Base-by-base conservation (phyloP, 257 asterid species). In the Leonotis leonurus region DNA sequence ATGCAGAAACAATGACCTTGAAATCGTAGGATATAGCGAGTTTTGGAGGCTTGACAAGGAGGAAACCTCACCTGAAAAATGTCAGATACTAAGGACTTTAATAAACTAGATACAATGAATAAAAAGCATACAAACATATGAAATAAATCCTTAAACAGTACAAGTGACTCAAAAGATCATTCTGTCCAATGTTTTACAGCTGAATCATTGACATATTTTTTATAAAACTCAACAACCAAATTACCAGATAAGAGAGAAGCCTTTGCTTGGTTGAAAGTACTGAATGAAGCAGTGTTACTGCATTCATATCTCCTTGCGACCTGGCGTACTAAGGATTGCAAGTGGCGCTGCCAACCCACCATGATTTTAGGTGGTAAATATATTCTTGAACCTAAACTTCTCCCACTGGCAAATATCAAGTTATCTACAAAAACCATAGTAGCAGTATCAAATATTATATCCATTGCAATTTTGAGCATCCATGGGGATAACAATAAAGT, bases 281-380 rank as follows among this genome's bases (percentile, higher is more conserved):
- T 74, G 66, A 76, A 65, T 29, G 85, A 68, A 73, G 81, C 75
- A 44, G 21, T 55, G 46, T 9, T 54, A 58, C 75, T 51, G 49
- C 65, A 77, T 50, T 76, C 86, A 69, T 76, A 73, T 80, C 81
- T 84, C 70, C 66, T 90, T 61, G 75, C 78, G 65, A 85, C 77
- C 70, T 80, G 92, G 67, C 73, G 83, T 68, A 78, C 63, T 10
- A 87, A 56, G 44, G 85, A 76, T 69, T 75, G 96, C 73, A 90
- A 50, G 77, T 80, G 82, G 35, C 84, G 76, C 69, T 78, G 85
- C 97, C 97, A 89, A 56, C 83, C 85, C 73, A 62, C 86, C 97
- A 90, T 90, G 8, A 54, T 53, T 67, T 62, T 44, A n/a, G n/a
- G n/a, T n/a, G 55, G 27, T 46, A 4, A 43, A 27, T 22, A 59